Evolutionary conservation across 2,329 filamentous ascomycete species (phyloP).

Genomic region (Cordyceps pruinosa): DNA sequence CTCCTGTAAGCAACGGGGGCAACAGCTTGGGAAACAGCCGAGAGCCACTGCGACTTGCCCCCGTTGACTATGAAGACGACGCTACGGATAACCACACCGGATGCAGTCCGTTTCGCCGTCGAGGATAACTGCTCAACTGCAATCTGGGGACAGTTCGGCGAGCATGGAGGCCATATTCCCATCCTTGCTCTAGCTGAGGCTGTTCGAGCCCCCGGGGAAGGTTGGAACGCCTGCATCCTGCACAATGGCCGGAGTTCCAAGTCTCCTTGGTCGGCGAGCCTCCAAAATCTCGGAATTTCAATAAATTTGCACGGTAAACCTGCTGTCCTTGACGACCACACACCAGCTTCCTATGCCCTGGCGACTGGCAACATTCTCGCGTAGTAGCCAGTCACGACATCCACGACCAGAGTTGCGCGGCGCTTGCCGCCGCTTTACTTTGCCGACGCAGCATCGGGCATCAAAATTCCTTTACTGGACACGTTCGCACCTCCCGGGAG

Average conservation of each 20-base stretch:
- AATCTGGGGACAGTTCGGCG: not conserved
- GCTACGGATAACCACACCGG: not conserved
- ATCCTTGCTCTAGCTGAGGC: constrained; percentile 15
- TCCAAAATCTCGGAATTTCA: not conserved
- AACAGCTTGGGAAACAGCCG: not conserved
- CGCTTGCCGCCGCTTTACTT: constrained; percentile 10
- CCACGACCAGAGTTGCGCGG: constrained; percentile 5
- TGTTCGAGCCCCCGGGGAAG: constrained; percentile 4
- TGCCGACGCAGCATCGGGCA: constrained; percentile 5
- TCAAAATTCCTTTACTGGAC: constrained; percentile 2
- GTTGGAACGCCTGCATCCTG: constrained; percentile 9
- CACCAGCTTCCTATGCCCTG: not conserved
- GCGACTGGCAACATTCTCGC: constrained; percentile 8
- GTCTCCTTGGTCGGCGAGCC: constrained; percentile 12
- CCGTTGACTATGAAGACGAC: not conserved
- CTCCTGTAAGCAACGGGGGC: not conserved
- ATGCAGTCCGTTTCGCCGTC: not conserved
- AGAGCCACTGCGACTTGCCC: not conserved
- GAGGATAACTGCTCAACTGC: not conserved
- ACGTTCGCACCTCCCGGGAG: not conserved
- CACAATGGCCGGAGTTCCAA: not conserved
- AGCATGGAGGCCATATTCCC: constrained; percentile 1
- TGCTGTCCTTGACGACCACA: not conserved
- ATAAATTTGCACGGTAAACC: not conserved
- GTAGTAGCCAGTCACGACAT: constrained; percentile 5